Conservation (phyloP, 768 basidiomycete genomes). For the Hygrophoropsis aurantiaca region DNA sequence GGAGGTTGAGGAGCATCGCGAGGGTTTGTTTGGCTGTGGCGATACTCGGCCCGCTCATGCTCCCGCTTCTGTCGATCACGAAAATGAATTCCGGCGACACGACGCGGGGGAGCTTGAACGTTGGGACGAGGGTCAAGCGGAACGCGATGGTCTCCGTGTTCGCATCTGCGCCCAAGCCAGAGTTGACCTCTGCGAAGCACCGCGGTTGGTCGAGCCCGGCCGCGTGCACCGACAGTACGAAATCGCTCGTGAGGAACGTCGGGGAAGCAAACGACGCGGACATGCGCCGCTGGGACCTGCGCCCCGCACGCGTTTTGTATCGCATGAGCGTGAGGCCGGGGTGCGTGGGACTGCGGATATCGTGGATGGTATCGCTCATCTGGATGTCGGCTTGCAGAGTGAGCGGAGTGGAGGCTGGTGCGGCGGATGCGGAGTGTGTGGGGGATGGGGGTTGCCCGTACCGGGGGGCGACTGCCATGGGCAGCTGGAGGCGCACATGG, state of each 20-base stretch:
- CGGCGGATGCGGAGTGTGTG: slow-evolving; percentile 29
- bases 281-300: slow-evolving; percentile 39
- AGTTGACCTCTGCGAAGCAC: slow-evolving; percentile 51
- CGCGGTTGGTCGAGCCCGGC: slow-evolving; percentile 52
- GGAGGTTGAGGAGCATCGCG: slow-evolving; percentile 44
- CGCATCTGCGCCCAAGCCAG: slow-evolving; percentile 9
- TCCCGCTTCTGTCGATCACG: slow-evolving; percentile 57
- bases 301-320: slow-evolving; percentile 35
- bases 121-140: slow-evolving; percentile 57
- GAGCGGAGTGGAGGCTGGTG: slow-evolving; percentile 34
- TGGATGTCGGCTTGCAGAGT: slow-evolving; percentile 46
- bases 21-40: slow-evolving; percentile 49
- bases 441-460: slow-evolving; percentile 49
- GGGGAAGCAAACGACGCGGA: slow-evolving; percentile 40
- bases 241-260: slow-evolving; percentile 46
- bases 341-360: slow-evolving; percentile 47
- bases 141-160: slow-evolving; percentile 46
- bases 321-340: slow-evolving; percentile 26
- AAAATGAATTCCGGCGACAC: slow-evolving; percentile 58
- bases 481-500: slow-evolving; percentile 54
- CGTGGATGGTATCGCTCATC: slow-evolving; percentile 43
- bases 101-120: slow-evolving; percentile 42
- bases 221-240: slow-evolving; percentile 50
- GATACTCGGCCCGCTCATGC: slow-evolving; percentile 46
- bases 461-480: slow-evolving; percentile 48